These are phyloP conservation scores for Neospermospora avenae DNA, from an alignment of 2,329 filamentous ascomycete species.

Conservation along the genomic window DNA sequence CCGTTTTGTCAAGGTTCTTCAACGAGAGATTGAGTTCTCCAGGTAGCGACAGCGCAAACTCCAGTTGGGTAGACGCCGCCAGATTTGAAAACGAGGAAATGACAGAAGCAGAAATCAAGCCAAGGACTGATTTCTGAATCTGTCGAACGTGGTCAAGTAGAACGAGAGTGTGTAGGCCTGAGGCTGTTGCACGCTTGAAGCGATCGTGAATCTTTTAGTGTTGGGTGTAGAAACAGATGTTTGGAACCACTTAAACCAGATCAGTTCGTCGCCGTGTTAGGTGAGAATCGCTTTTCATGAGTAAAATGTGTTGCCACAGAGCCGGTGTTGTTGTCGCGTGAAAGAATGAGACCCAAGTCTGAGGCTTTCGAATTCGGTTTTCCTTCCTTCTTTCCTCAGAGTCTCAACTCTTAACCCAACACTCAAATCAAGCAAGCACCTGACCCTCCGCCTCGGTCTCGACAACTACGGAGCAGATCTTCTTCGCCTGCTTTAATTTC, in stretches of 20 bases:
- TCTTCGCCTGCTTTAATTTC: not conserved
- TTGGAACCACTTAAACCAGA: not conserved
- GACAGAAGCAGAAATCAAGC: constrained; percentile 5
- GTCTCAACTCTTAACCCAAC: not conserved
- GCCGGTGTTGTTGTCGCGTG: no score
- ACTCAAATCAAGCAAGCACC: not conserved
- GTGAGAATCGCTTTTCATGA: not conserved
- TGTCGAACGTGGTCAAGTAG: not conserved
- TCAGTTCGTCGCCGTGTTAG: not conserved
- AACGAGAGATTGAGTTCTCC: constrained; percentile 13
- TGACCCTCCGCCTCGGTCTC: not conserved
- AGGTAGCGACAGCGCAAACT: constrained; percentile 21
- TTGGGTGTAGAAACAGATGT: no score
- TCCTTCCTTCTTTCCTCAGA: not conserved
- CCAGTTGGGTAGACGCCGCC: constrained; percentile 22
- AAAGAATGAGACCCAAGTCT: not conserved
- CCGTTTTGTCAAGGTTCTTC: constrained; percentile 19
- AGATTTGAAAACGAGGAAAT: constrained; percentile 16
- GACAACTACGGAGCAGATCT: not conserved
- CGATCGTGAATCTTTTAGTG: no score
- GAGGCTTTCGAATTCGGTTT: not conserved
- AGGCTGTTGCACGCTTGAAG: not conserved
- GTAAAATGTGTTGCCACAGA: no score
- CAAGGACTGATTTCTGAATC: constrained; percentile 3
- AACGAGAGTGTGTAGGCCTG: no score